phyloP scores from a whole-genome alignment of 2,329 filamentous ascomycete species.

The Zymoseptoria ardabiliae region DNA sequence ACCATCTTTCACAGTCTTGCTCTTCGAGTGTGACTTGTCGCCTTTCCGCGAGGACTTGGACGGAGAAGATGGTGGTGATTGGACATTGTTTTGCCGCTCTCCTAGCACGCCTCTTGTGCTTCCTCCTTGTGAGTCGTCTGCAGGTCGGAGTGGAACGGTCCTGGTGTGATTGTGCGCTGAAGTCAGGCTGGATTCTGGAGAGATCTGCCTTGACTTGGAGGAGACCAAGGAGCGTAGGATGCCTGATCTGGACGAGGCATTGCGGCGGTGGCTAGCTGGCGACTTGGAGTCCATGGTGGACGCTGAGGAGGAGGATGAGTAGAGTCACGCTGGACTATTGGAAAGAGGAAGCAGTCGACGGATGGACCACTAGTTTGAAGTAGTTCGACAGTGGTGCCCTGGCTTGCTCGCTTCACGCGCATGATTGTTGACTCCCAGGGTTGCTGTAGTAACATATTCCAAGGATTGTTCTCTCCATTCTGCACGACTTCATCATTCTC shows the following conservation, averaged over 20 bases:
- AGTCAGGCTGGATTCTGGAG: conserved; percentile 40
- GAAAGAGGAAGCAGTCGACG: background rate
- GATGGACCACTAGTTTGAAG: background rate
- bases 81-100: conserved; percentile 27
- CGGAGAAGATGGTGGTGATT: conserved; percentile 26
- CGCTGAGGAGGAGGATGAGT: background rate
- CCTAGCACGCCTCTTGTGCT: conserved; percentile 20
- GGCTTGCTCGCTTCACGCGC: background rate
- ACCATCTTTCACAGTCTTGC: conserved; percentile 29
- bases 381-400: background rate
- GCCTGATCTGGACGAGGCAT: conserved; percentile 33
- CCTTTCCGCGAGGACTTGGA: conserved; percentile 26
- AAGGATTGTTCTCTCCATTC: background rate
- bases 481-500: background rate
- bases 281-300: conserved; percentile 11
- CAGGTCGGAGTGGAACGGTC: conserved; percentile 39
- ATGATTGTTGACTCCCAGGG: background rate
- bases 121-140: conserved; percentile 41
- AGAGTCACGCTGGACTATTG: background rate
- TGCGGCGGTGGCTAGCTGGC: conserved; percentile 19
- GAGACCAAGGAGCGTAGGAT: conserved; percentile 49
- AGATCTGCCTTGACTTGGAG: conserved; percentile 39
- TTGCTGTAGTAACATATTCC: background rate
- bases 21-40: conserved; percentile 32
- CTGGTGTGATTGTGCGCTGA: conserved; percentile 24